Conservation (phyloP, 75 land plant genomes). For the Cryptomeria japonica region DNA sequence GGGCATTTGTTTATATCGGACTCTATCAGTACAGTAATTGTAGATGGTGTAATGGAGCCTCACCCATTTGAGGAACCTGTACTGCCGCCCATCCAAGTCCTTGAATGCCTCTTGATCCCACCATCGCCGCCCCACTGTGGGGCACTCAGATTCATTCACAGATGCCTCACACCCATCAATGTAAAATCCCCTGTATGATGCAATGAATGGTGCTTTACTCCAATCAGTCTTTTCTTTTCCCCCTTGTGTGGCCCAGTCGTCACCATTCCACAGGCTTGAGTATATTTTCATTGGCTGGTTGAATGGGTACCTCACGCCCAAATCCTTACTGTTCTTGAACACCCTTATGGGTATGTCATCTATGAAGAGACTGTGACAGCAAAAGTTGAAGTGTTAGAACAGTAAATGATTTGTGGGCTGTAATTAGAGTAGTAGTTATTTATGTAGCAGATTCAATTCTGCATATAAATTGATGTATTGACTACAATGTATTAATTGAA, state of each 20-base stretch:
- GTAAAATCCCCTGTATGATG: conserved; percentile 33
- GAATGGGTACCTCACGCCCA: conserved; percentile 46
- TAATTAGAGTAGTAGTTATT: neutral
- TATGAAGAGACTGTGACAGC: conserved; percentile 40
- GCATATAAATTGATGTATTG: too few relatives aligned
- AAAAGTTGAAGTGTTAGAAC: neutral
- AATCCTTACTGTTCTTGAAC: conserved; percentile 42
- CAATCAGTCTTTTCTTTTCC: conserved; percentile 54
- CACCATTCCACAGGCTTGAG: conserved; percentile 58
- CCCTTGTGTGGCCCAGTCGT: conserved; percentile 54
- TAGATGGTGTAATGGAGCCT: conserved; percentile 32
- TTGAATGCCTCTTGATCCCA: conserved; percentile 33
- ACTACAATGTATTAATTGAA: too few relatives aligned
- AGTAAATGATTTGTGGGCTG: neutral
- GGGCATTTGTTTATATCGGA: neutral
- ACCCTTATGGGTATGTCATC: conserved; percentile 47
- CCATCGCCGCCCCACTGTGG: conserved; percentile 23
- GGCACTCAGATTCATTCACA: conserved; percentile 4
- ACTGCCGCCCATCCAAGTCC: conserved; percentile 26
- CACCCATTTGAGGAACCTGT: conserved; percentile 23
- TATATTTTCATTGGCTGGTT: conserved; percentile 53
- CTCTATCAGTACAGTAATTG: conserved; percentile 29
- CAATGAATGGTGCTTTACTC: conserved; percentile 44
- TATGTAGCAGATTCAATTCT: too few relatives aligned
- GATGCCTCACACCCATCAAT: conserved; percentile 45